Percentiles rank a stretch among this genome's conserved stretches.
Conservation (phyloP, 441 rosid species). For the Dalechampia spathulata region DNA sequence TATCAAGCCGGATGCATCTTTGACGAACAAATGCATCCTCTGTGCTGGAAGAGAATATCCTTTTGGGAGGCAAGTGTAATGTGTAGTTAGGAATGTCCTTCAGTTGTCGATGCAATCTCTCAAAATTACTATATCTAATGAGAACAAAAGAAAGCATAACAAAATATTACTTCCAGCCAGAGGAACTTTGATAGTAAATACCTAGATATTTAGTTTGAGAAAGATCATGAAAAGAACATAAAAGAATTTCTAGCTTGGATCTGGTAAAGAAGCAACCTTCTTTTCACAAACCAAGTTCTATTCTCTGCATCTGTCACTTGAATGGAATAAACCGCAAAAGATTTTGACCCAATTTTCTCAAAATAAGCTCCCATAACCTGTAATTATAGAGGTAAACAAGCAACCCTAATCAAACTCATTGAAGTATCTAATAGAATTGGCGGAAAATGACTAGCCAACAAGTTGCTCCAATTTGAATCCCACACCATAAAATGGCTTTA, state of each 20-base stretch:
- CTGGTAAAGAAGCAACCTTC: slow-evolving; percentile 53
- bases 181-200: background rate
- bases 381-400: slow-evolving; percentile 17
- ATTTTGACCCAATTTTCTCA: slow-evolving; percentile 86
- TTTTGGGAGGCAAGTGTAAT: slow-evolving; percentile 93
- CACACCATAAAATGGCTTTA: slow-evolving; percentile 3
- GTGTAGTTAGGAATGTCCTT: slow-evolving; percentile 97
- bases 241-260: background rate
- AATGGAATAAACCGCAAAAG: slow-evolving; percentile 97
- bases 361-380: slow-evolving; percentile 96
- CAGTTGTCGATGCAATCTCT: slow-evolving; percentile 83
- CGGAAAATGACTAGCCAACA: slow-evolving; percentile 4
- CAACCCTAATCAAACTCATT: slow-evolving; percentile 8
- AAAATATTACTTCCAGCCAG: background rate
- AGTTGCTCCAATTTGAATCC: slow-evolving; percentile 15
- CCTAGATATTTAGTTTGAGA: background rate
- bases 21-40: slow-evolving; percentile 98
- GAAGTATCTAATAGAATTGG: slow-evolving; percentile 1
- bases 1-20: slow-evolving; percentile 96
- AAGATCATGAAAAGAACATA: background rate
- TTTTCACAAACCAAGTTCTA: slow-evolving; percentile 86
- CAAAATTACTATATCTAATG: slow-evolving; percentile 93
- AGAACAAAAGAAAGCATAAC: slow-evolving; percentile 10
- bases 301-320: slow-evolving; percentile 81
- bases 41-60: slow-evolving; percentile 99